phyloP scores from a whole-genome alignment of 768 basidiomycete species.

The Pulveroboletus sp. region DNA sequence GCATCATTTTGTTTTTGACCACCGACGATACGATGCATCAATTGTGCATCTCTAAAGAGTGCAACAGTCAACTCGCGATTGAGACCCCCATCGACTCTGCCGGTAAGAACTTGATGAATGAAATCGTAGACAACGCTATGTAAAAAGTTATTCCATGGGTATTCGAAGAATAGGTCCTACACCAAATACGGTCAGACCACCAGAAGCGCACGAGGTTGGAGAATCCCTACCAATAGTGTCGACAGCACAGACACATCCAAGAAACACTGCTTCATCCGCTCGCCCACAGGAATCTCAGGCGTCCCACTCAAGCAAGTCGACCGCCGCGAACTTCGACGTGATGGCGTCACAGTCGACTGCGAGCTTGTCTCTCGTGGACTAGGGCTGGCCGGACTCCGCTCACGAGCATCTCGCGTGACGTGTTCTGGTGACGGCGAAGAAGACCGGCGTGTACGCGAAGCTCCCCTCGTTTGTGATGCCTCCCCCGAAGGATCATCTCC shows the following conservation, averaged over 20 bases:
- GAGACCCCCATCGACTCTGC: constrained; percentile 74
- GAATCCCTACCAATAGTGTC: constrained; percentile 67
- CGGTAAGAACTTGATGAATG: constrained; percentile 92
- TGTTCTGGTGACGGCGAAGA: constrained; percentile 31
- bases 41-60: constrained; percentile 80
- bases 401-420: constrained; percentile 23
- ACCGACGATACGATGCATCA: constrained; percentile 85
- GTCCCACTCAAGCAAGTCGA: constrained; percentile 33
- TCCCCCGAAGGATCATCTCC: constrained; percentile 32
- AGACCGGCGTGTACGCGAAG: constrained; percentile 30
- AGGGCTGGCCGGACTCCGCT: constrained; percentile 24
- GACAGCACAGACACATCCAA: constrained; percentile 70
- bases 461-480: constrained; percentile 28
- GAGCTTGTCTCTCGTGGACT: constrained; percentile 30
- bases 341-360: constrained; percentile 40
- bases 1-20: constrained; percentile 79
- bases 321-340: constrained; percentile 57
- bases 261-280: constrained; percentile 76
- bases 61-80: constrained; percentile 84
- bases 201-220: background rate
- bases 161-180: constrained; percentile 93
- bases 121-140: constrained; percentile 97
- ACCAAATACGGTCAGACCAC: background rate
- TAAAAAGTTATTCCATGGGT: constrained; percentile 96
- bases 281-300: constrained; percentile 60